Conservation (phyloP, 805 yeast species). For the Suhomyces pyralidae region DNA sequence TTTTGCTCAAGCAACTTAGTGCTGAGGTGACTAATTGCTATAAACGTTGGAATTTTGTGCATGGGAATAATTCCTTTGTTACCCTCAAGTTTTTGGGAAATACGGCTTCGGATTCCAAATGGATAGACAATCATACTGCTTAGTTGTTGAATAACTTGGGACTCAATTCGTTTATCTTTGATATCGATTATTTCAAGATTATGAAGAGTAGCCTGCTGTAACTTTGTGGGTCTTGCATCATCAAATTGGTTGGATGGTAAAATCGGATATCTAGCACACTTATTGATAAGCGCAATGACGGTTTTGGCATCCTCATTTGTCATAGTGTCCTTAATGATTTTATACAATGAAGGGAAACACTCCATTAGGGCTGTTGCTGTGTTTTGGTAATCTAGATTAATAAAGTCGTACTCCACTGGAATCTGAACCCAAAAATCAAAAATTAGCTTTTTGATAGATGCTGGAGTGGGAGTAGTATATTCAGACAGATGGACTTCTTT, state of each 20-base stretch:
- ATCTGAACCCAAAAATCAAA: conserved; percentile 51
- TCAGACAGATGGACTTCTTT: conserved; percentile 1
- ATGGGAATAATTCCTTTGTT: conserved; percentile 24
- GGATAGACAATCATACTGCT: conserved; percentile 55
- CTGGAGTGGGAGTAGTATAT: neutral
- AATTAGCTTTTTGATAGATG: conserved; percentile 31
- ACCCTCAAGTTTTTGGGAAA: conserved; percentile 50
- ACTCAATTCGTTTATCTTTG: conserved; percentile 33
- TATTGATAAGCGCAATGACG: conserved; percentile 57
- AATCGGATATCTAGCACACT: conserved; percentile 70
- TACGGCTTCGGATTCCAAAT: conserved; percentile 56
- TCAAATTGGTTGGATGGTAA: conserved; percentile 60
- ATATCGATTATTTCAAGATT: conserved; percentile 39
- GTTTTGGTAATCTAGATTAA: conserved; percentile 54
- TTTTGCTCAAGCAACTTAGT: conserved; percentile 38
- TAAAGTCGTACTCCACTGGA: conserved; percentile 39
- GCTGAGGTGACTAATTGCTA: conserved; percentile 53
- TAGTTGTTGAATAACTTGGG: conserved; percentile 51
- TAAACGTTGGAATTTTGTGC: conserved; percentile 58
- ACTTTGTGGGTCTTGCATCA: conserved; percentile 46
- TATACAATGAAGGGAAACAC: conserved; percentile 50
- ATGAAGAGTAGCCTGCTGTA: conserved; percentile 59
- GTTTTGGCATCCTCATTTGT: conserved; percentile 40
- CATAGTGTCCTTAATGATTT: conserved; percentile 28
- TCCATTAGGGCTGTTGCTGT: conserved; percentile 54